Base-by-base conservation (phyloP, 345 rosid genomes). In the Linum tenue region DNA sequence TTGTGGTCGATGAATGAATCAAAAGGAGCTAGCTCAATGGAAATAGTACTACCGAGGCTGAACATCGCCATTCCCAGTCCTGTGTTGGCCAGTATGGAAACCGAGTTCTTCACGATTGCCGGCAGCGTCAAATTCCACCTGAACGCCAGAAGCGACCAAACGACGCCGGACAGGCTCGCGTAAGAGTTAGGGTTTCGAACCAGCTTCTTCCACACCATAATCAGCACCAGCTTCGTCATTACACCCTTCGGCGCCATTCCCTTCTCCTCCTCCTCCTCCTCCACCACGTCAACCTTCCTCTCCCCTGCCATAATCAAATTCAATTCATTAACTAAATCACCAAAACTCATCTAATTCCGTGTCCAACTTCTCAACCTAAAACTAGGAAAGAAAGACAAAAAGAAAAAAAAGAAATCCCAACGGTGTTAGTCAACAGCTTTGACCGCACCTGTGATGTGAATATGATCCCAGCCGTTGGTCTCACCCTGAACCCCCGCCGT, bases 121-220 rank as follows among this genome's bases (percentile, higher is more conserved):
- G 78, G 78, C 66, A 43, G 70, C 41, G 8, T 15, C 41, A 75
- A 41, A 35, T 62, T 51, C 68, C 67, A 75, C 59, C 78, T 75
- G 38, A 67, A 86, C 0, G 89, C 84, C 60, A 84, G 55, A 44
- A 86, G 87, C 39, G 92, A 86, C 89, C 89, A 86, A n/a, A 79
- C 72, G 60, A 86, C 73, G 42, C 92, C 92, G 0, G 84, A 37
- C 37, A 86, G 87, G 73, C 89, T 86, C 2, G 92, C 78, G 70
- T 84, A 86, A 57, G 92, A 84, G 78, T 86, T 86, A 39, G 92
- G 92, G 81, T 86, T 86, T 43, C 89, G 68, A 40, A 86, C 84
- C 50, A 86, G 89, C 70, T 84, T 86, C 73, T 89, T 79, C 89
- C 92, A 86, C 37, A 84, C 89, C 92, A 86, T 86, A 62, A 86